Conservation (phyloP, 305 asterid genomes). For the Lippia alba region DNA sequence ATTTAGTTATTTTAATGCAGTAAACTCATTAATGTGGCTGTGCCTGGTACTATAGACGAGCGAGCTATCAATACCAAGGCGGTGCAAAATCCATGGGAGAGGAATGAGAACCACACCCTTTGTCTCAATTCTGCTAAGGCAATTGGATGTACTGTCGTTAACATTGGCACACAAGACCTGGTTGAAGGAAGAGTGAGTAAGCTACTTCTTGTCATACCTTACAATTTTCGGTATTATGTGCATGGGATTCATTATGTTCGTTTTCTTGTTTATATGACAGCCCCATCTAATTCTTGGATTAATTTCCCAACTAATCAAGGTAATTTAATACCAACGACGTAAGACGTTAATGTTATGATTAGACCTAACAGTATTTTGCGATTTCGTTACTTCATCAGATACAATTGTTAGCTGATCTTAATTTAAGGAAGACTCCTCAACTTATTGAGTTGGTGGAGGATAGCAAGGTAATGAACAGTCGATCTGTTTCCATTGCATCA, state of each 20-base stretch:
- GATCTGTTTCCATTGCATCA: neutral
- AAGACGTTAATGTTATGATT: neutral
- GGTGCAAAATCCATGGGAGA: conserved; percentile 86
- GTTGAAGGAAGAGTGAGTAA: conserved; percentile 83
- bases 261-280: conserved; percentile 43
- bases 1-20: conserved; percentile 50
- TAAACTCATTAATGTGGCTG: conserved; percentile 95
- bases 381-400: conserved; percentile 52
- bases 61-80: conserved; percentile 89
- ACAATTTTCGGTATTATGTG: neutral
- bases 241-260: neutral
- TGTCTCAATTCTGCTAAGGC: conserved; percentile 98
- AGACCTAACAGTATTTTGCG: conserved; percentile 10
- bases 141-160: conserved; percentile 95
- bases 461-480: conserved; percentile 56
- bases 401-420: conserved; percentile 92
- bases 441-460: conserved; percentile 90
- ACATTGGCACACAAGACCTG: conserved; percentile 93
- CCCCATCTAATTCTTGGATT: conserved; percentile 79
- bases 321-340: conserved; percentile 28
- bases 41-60: conserved; percentile 88
- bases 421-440: conserved; percentile 90
- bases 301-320: conserved; percentile 95
- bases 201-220: conserved; percentile 24
- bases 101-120: conserved; percentile 87